Conservation (phyloP, 441 rosid species). For the Brassica balearica region DNA sequence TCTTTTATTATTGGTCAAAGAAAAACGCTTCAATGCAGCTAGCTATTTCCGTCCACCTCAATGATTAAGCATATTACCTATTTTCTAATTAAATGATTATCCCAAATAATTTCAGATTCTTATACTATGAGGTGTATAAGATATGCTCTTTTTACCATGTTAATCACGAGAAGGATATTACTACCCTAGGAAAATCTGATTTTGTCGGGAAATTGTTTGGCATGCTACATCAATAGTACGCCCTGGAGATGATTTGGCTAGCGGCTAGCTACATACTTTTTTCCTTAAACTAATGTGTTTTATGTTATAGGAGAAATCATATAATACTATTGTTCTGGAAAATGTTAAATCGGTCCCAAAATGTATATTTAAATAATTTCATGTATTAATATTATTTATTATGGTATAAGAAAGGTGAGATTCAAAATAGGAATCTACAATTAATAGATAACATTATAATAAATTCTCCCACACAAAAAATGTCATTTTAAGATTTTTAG, state of each 20-base stretch:
- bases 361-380: not conserved
- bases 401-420: no score
- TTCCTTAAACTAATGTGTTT: not conserved
- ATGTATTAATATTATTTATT: no score
- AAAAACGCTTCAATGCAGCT: constrained; percentile 17
- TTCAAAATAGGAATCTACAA: no score
- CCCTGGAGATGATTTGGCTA: constrained; percentile 19
- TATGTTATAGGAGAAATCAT: not conserved
- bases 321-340: not conserved
- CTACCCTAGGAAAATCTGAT: constrained; percentile 31
- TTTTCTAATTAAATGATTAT: not conserved
- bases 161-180: constrained; percentile 33
- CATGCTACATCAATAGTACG: constrained; percentile 36
- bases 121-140: constrained; percentile 6
- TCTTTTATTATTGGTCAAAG: not conserved
- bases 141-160: constrained; percentile 25
- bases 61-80: constrained; percentile 13
- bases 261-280: constrained; percentile 1
- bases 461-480: no score
- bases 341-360: not conserved
- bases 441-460: no score
- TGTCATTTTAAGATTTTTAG: no score
- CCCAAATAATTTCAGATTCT: constrained; percentile 29
- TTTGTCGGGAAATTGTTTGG: constrained; percentile 32
- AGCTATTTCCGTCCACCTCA: constrained; percentile 19